Evolutionary conservation across 192 early-diverging fungal genomes (phyloP), one percentile per base, ranked within the genome.

Genomic region (Backusella tuberculispora): DNA sequence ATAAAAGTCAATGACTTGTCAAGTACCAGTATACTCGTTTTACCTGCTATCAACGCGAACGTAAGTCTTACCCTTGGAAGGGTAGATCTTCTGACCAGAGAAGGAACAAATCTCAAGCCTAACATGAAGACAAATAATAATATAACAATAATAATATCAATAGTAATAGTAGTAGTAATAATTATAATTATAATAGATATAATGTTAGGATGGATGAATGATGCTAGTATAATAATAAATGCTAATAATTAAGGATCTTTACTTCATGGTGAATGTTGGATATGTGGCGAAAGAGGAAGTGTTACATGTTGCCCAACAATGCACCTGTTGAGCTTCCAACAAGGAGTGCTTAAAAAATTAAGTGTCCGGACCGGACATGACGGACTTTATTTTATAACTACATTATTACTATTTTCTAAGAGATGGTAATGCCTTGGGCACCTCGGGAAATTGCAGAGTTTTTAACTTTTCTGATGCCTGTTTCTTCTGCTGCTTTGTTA

Each of bases 51-150:
- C 97, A 69, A 84, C 73, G 70, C 92, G 92, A 81, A 99, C 91
- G 81, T 88, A 99, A 72, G 92, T 87, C 89, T 92, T 94, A 70
- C 97, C 97, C 85, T 95, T 94, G 82, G 94, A 94, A 66, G 97
- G 97, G 91, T 99, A 97, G 93, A 99, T 98, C 91, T 97, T 97
- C 90, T 93, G 93, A 76, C 96, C 95, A 76, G 96, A 97, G 85
- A 99, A 98, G 80, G 92, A 91, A 92, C 96, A 97, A 81, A 88
- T 87, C 85, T 96, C 93, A 79, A 91, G 87, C 89, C 92, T 96
- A 67, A 7, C 21, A 41, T 47, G 53, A 56, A 7, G 7, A 17
- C 13, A 15, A n/a, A n/a, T 34, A 34, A 34, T 2, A 34, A 34
- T 12, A 48, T 48, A n/a, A 48, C 13, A 12, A 48, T 15, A 48